Base-by-base conservation (phyloP, 164 flowering plant species). In the Taxillus chinensis region DNA sequence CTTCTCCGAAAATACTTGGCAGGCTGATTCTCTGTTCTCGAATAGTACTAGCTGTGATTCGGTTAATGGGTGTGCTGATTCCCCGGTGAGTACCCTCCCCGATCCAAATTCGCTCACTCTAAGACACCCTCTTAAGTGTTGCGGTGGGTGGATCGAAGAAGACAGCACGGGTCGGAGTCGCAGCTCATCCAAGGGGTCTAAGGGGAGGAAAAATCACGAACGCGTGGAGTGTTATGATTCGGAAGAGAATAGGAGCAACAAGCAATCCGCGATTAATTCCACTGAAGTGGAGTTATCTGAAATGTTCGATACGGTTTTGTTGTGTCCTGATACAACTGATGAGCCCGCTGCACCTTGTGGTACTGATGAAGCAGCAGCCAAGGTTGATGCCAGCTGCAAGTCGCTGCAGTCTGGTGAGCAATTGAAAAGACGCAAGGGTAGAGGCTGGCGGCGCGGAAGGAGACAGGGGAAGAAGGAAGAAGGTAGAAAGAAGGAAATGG, bases 221-320 rank as follows among this genome's bases (percentile, higher is more conserved):
- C 57, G 66, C 0, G 69, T 64, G 14, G 60, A 63, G 9, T 55
- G 43, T 3, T 62, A 59, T 16, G 13, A 12, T 10, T 27, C 15
- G 12, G 72, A 61, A 52, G 70, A 71, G 60, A 62, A 37, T 39
- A 68, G 64, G 39, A 65, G 62, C 5, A 76, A 39, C 57, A 73
- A 77, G 57, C 70, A 67, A 15, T 69, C 61, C 2, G 75, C 85
- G 5, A 42, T 62, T 54, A 59, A 53, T 55, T 39, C 40, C 16
- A 77, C 73, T 3, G 68, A 56, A n/a, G 3, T 38, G 15, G 73
- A 68, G 57, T 45, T 53, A 8, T 40, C 56, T n/a, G 74, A 69
- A 14, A 41, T 67, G 76, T 70, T 64, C 49, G 80, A 77, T 42
- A 52, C 58, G 57, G 74, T 72, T 41, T 39, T 77, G 68, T 70